Evolutionary conservation across 2,329 filamentous ascomycete genomes (phyloP), one percentile per base, ranked within the genome.

Genomic region (Diaporthe sp.): DNA sequence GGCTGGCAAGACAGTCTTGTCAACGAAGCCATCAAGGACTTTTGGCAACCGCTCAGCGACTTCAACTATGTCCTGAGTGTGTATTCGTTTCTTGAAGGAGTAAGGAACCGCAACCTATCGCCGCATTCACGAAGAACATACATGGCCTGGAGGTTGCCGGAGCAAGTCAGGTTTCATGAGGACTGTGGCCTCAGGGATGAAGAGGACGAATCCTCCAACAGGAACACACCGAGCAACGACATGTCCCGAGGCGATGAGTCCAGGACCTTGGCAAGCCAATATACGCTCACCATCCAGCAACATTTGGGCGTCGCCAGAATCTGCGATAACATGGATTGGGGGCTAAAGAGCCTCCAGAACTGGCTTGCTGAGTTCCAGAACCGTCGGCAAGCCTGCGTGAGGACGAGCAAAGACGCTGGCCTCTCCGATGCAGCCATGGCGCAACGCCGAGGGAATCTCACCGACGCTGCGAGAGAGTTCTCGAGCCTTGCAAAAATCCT

Each of bases 41-140:
- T 70, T 15, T 70, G 47, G 65, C 47, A 55, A 49, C 49, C 65
- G 17, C 47, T 70, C 7, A 28, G n/a, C 34, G 65, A 70, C 49
- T 70, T 70, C 49, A 42, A 63, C 25, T 73, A 65, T 37, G 71
- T 65, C 44, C 9, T 73, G 34, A 53, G 51, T 4, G n/a, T 73
- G 10, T 73, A 65, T 34, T 55, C 12, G 3, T 63, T 65, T 20
- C 47, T 73, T 0, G 25, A 53, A 7, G 25, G 51, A 12, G 58
- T n/a, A 25, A n/a, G 22, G 8, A 20, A 44, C 4, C n/a, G 9
- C 17, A 57, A 31, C 20, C 25, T 73, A 4, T 28, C 10, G 37
- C 60, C 71, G 20, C 37, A 65, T 28, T 25, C 65, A 20, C 49
- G 58, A 34, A n/a, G 12, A 15, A 17, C 3, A 4, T 65, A 73